phyloP scores from a whole-genome alignment of 2,329 filamentous ascomycete species.

The Grosmannia huntii region DNA sequence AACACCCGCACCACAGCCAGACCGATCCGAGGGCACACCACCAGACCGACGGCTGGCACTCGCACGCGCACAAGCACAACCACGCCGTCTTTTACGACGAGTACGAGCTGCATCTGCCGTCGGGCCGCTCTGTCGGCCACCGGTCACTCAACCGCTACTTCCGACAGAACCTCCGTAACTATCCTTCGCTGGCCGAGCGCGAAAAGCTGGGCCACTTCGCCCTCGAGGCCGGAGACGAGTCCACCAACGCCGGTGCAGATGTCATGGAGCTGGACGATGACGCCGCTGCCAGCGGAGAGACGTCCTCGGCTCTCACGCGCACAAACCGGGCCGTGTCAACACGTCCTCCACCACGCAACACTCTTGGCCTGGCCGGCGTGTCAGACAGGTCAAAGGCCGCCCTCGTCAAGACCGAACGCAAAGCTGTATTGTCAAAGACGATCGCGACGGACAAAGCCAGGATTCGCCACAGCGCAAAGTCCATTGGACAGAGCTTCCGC shows the following conservation, averaged over 20 bases:
- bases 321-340: conserved; percentile 1
- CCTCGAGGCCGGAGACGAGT: conserved; percentile 9
- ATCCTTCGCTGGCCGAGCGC: conserved; percentile 62
- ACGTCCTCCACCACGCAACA: conserved; percentile 7
- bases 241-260: not conserved
- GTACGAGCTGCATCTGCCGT: conserved; percentile 84
- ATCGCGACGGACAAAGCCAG: conserved; percentile 6
- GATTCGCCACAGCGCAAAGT: conserved; percentile 9
- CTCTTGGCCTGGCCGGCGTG: conserved; percentile 8
- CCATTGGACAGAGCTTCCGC: conserved; percentile 11
- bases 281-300: not conserved
- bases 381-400: conserved; percentile 6
- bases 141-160: conserved; percentile 79
- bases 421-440: conserved; percentile 1
- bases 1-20: conserved; percentile 64
- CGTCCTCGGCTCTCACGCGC: not conserved
- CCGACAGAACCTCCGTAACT: conserved; percentile 79
- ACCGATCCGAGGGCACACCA: conserved; percentile 60
- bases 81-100: conserved; percentile 82
- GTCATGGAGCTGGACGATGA: conserved; percentile 1
- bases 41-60: conserved; percentile 67
- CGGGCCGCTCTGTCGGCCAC: conserved; percentile 80
- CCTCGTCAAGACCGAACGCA: conserved; percentile 8
- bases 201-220: conserved; percentile 10
- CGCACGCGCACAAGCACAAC: conserved; percentile 63